Evolutionary conservation across 208 protist genomes (phyloP).

Genomic region (Trichomonas tenax): DNA sequence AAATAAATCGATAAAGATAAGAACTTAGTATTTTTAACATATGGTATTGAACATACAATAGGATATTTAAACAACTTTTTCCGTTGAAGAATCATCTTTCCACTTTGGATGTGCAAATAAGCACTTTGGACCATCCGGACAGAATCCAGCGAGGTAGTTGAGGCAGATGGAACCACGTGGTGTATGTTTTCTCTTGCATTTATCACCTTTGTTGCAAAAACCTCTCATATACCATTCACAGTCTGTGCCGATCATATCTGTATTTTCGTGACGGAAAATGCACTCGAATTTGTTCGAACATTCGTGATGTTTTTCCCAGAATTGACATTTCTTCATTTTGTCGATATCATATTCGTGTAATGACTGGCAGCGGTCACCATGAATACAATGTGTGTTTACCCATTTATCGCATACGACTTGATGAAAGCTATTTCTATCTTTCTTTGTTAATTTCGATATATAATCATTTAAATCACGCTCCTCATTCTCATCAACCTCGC

Average conservation of each 20-base stretch:
- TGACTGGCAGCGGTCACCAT: not conserved
- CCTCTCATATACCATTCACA: not conserved
- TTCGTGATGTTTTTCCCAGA: not conserved
- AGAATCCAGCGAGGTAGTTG: not conserved
- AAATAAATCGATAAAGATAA: too few species aligned
- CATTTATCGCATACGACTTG: not conserved
- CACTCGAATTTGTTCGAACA: not conserved
- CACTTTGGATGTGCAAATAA: not conserved
- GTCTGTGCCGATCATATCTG: not conserved
- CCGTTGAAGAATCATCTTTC: not conserved
- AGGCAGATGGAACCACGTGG: not conserved
- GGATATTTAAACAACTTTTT: not conserved
- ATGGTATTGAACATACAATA: too few species aligned
- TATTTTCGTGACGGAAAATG: not conserved
- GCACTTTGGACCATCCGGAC: not conserved
- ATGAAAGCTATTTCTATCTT: not conserved
- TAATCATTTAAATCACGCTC: not conserved
- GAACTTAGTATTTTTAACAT: too few species aligned
- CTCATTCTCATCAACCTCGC: not conserved
- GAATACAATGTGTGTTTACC: not conserved
- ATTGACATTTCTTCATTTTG: constrained; percentile 9
- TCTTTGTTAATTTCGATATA: not conserved
- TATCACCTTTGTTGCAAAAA: not conserved
- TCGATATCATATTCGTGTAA: not conserved
- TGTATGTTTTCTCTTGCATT: not conserved